Evolutionary conservation across 805 yeast species (phyloP).

Genomic region (Saccharomycopsis capsularis): DNA sequence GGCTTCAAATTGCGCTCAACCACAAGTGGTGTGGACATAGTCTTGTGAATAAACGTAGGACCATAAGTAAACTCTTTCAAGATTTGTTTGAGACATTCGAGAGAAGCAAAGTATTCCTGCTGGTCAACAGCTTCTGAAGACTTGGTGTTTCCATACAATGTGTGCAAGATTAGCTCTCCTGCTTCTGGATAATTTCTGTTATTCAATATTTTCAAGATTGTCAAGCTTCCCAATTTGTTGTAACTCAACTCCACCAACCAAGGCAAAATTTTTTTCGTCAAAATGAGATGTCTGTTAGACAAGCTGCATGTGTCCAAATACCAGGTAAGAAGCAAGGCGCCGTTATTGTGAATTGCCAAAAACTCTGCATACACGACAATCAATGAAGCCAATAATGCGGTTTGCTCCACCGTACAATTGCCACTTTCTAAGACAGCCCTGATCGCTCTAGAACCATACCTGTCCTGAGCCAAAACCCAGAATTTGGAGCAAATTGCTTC

Average conservation of each 20-base stretch:
- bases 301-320: slow-evolving; percentile 75
- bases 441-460: slow-evolving; percentile 94
- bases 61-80: slow-evolving; percentile 65
- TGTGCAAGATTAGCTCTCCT: slow-evolving; percentile 52
- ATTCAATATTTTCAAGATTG: slow-evolving; percentile 71
- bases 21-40: slow-evolving; percentile 62
- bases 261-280: slow-evolving; percentile 58
- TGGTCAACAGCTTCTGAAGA: slow-evolving; percentile 2
- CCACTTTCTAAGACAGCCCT: slow-evolving; percentile 87
- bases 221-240: slow-evolving; percentile 79
- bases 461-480: slow-evolving; percentile 72
- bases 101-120: slow-evolving; percentile 14
- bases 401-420: slow-evolving; percentile 58
- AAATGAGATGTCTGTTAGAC: slow-evolving; percentile 56
- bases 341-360: slow-evolving; percentile 77
- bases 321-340: slow-evolving; percentile 89
- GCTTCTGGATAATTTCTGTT: slow-evolving; percentile 59
- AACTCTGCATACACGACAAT: slow-evolving; percentile 74
- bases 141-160: slow-evolving; percentile 52
- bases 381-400: slow-evolving; percentile 64
- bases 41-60: slow-evolving; percentile 70
- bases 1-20: slow-evolving; percentile 50
- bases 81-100: slow-evolving; percentile 45
- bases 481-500: slow-evolving; percentile 76
- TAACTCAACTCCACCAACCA: slow-evolving; percentile 58